Evolutionary conservation across 257 asterid species (phyloP).

Genomic region (Przewalskia tangutica): DNA sequence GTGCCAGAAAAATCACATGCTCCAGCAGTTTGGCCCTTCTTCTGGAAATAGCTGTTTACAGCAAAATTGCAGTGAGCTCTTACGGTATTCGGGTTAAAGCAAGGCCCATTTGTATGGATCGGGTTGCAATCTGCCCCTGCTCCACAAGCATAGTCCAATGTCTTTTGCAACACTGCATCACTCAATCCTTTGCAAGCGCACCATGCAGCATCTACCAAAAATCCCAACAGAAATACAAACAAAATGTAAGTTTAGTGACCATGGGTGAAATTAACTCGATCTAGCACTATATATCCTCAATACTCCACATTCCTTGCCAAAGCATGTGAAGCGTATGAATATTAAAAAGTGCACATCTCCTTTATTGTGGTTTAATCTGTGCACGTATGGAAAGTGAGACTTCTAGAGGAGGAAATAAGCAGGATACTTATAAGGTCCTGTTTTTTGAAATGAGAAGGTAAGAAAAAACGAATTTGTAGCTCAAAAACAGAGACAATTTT

Average conservation of each 20-base stretch:
- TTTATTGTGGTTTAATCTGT: neutral
- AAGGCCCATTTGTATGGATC: conserved; percentile 39
- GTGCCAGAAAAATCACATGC: conserved; percentile 77
- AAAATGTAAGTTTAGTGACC: neutral
- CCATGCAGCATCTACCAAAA: conserved; percentile 56
- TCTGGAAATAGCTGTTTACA: conserved; percentile 77
- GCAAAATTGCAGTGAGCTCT: conserved; percentile 80
- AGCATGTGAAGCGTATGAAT: neutral
- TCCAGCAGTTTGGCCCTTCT: conserved; percentile 36
- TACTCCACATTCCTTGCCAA: neutral
- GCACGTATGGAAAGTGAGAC: neutral
- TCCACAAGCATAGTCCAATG: conserved; percentile 89
- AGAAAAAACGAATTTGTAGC: neutral
- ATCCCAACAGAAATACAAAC: neutral
- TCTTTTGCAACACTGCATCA: conserved; percentile 45
- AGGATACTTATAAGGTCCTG: neutral
- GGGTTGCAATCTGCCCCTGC: conserved; percentile 81
- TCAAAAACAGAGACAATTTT: neutral
- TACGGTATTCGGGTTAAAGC: conserved; percentile 65
- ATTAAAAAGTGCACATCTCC: neutral
- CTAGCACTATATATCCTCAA: too few species aligned
- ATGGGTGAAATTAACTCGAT: neutral
- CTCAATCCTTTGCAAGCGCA: conserved; percentile 69
- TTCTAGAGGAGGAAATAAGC: neutral
- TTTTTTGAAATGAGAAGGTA: neutral